Evolutionary conservation across 2,329 filamentous ascomycete genomes (phyloP), one percentile per base, ranked within the genome.

Genomic region (Fusarium lyarnte): DNA sequence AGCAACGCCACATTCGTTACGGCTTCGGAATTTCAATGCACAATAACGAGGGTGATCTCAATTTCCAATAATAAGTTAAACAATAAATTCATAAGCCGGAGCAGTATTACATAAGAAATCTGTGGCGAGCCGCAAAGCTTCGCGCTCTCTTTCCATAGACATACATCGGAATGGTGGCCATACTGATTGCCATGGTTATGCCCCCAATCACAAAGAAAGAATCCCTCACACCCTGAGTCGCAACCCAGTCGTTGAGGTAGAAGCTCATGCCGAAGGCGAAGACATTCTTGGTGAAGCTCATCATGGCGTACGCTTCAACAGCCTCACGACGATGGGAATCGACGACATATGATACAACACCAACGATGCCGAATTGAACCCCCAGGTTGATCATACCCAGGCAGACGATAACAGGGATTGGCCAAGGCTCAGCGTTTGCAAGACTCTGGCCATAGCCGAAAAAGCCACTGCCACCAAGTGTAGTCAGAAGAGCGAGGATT

Each of bases 271-370:
- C 33, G 3, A 62, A 62, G 3, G 52, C 41, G 8, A 62, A 62
- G 14, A 59, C 14, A 13, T 62, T 62, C n/a, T 58, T 62, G 6
- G 41, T 14, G 6, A 62, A 62, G 4, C 58, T 62, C 58, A 62
- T 62, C 19, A 59, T 38, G 0, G 33, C 58, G 2, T 27, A 62
- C 3, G 53, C 54, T 5, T 62, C 58, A 8, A 62, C 53, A 23
- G 58, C 58, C 33, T 23, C 58, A 3, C 3, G 41, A 0, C 58
- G 58, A 39, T 62, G 58, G 1, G 58, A 62, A 4, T 62, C 58
- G 5, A 59, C 58, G 0, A 62, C 58, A 5, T 62, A 62, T 1
- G 58, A 62, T 0, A 62, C 58, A 2, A 62, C 8, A 0, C 58
- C 58, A 0, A 62, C 58, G 2, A 62, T 25, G 5, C 58, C 58